These are phyloP conservation scores for Chaetomium strumarium DNA, from an alignment of 2,329 filamentous ascomycete species.

Conservation along the genomic window DNA sequence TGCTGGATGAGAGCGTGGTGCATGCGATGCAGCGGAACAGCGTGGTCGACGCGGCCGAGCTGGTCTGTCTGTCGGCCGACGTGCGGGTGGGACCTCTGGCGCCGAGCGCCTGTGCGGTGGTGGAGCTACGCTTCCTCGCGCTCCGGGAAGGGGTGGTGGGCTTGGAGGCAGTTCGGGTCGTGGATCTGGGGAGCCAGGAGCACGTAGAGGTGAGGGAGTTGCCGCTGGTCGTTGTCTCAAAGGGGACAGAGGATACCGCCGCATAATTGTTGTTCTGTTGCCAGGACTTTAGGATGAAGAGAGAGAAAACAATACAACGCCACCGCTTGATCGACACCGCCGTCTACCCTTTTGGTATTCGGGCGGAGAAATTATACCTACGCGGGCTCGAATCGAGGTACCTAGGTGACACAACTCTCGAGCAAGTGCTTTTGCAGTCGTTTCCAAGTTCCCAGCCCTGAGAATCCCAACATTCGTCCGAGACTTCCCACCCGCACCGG, in stretches of 20 bases:
- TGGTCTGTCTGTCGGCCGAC: slow-evolving; percentile 72
- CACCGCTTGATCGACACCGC: no score
- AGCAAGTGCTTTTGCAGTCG: no score
- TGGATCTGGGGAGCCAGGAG: slow-evolving; percentile 69
- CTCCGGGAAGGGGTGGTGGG: slow-evolving; percentile 59
- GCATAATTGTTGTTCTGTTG: neutral
- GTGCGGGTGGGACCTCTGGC: slow-evolving; percentile 66
- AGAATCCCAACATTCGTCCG: no score
- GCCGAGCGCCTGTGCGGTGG: slow-evolving; percentile 66
- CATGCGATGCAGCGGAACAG: slow-evolving; percentile 66
- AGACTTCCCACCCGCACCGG: no score
- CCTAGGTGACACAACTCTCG: no score
- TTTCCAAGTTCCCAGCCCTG: no score
- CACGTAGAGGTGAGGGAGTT: slow-evolving; percentile 71
- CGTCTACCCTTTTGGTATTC: no score
- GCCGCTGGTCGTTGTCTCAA: slow-evolving; percentile 56
- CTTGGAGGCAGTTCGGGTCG: slow-evolving; percentile 66
- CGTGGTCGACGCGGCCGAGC: slow-evolving; percentile 56
- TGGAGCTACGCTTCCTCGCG: slow-evolving; percentile 66
- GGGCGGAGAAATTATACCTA: no score
- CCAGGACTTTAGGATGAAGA: no score
- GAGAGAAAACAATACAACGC: no score
- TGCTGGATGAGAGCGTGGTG: slow-evolving; percentile 65
- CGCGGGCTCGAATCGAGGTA: no score
- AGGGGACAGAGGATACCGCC: slow-evolving; percentile 5